phyloP scores from a whole-genome alignment of 1,139 yeast species.

The Geotrichum cucujoidarum region DNA sequence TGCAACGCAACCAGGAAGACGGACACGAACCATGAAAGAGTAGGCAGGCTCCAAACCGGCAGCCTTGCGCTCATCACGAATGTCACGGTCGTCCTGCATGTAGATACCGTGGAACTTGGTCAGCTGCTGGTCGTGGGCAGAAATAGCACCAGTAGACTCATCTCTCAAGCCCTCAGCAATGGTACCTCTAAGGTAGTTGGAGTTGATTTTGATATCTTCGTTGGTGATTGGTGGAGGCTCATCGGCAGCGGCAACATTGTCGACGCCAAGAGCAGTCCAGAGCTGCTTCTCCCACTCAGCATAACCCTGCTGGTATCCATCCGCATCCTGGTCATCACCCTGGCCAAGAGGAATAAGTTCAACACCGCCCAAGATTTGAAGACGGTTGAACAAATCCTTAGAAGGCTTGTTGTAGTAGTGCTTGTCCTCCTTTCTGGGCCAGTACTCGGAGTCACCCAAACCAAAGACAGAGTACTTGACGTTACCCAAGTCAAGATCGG shows the following conservation, averaged over 20 bases:
- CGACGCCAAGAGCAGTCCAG: conserved; percentile 90
- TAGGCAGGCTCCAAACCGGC: conserved; percentile 94
- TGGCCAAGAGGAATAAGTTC: conserved; percentile 71
- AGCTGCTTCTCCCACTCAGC: conserved; percentile 78
- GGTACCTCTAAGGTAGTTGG: conserved; percentile 87
- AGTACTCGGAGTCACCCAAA: conserved; percentile 88
- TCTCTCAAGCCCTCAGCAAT: conserved; percentile 83
- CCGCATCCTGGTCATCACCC: conserved; percentile 97
- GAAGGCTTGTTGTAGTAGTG: conserved; percentile 94
- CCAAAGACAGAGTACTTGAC: conserved; percentile 78
- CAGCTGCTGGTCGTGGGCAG: conserved; percentile 89
- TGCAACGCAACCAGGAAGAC: conserved; percentile 91
- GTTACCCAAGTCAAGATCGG: conserved; percentile 67
- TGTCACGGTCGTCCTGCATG: conserved; percentile 98
- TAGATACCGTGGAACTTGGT: conserved; percentile 97
- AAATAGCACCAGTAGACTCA: conserved; percentile 82
- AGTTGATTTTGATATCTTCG: conserved; percentile 88
- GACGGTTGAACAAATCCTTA: conserved; percentile 60
- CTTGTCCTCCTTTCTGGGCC: conserved; percentile 96
- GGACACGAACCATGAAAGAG: conserved; percentile 91
- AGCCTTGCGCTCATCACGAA: conserved; percentile 85
- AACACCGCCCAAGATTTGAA: conserved; percentile 67
- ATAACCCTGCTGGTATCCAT: conserved; percentile 87
- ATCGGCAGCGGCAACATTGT: conserved; percentile 74
- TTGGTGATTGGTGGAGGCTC: conserved; percentile 95